These are phyloP conservation scores for Umbelopsis sp. DNA, from an alignment of 371 early-diverging fungal species.

Conservation along the genomic window DNA sequence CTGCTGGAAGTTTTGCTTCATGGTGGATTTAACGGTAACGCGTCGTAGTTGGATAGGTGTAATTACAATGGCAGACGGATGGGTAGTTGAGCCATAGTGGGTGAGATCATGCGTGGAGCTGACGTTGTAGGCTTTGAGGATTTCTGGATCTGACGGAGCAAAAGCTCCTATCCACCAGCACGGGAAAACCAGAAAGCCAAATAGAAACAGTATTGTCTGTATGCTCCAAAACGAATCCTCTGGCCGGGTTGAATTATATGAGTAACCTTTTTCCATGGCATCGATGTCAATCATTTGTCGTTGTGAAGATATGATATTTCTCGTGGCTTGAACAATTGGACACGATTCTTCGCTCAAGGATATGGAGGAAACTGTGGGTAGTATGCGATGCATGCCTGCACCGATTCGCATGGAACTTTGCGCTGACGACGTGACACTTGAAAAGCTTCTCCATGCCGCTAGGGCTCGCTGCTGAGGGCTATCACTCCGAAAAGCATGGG, in stretches of 20 bases:
- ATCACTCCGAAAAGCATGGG: not conserved
- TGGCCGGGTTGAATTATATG: not conserved
- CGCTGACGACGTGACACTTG: not conserved
- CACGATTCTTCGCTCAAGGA: not conserved
- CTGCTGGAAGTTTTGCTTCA: not conserved
- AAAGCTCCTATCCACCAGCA: conserved; percentile 53
- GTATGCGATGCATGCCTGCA: not conserved
- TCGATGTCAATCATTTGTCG: conserved; percentile 7
- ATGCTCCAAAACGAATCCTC: not conserved
- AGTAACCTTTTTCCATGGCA: not conserved
- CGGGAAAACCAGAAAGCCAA: conserved; percentile 50
- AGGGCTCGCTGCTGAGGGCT: not conserved
- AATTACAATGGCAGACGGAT: not conserved
- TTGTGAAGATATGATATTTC: not conserved
- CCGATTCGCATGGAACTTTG: not conserved
- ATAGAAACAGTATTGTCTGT: conserved; percentile 45
- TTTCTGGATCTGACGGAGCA: not conserved
- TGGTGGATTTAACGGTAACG: not conserved
- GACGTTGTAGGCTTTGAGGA: not conserved
- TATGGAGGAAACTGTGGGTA: not conserved
- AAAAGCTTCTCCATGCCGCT: not conserved
- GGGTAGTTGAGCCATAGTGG: no score
- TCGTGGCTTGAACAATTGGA: not conserved
- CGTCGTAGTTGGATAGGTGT: not conserved
- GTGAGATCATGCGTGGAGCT: no score